These are phyloP conservation scores for Coniochaeta prunicola DNA, from an alignment of 2,329 filamentous ascomycete species.

Conservation along the genomic window DNA sequence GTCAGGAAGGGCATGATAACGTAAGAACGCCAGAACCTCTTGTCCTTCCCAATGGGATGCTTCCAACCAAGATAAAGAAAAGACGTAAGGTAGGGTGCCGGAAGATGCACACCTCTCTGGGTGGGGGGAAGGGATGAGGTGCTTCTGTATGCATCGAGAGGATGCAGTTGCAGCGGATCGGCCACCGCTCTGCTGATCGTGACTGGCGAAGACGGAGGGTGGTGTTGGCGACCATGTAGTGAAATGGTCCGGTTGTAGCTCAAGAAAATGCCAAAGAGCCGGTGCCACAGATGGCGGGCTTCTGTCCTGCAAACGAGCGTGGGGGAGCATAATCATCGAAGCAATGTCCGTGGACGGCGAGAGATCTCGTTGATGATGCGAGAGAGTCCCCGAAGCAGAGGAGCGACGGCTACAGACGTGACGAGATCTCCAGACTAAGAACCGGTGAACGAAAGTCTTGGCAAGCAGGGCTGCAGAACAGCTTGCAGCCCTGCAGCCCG, in stretches of 20 bases:
- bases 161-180: not conserved
- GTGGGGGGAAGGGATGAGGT: not conserved
- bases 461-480: slow-evolving; percentile 8
- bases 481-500: slow-evolving; percentile 17
- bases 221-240: not conserved
- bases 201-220: not conserved
- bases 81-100: not conserved
- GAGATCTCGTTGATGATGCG: not conserved
- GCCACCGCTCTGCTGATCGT: not conserved
- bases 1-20: not conserved
- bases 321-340: not conserved
- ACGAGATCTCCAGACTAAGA: slow-evolving; percentile 4
- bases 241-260: not conserved
- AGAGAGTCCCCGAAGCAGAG: not conserved
- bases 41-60: not conserved
- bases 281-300: not conserved
- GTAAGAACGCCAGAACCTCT: not conserved
- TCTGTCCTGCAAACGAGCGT: not conserved
- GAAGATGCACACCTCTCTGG: not conserved
- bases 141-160: not conserved
- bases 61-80: not conserved
- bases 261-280: not conserved
- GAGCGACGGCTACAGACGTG: not conserved
- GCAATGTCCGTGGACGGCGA: not conserved
- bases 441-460: slow-evolving; percentile 9